Evolutionary conservation across 106 monocot species (phyloP).

Genomic region (Dactylorhiza incarnata): DNA sequence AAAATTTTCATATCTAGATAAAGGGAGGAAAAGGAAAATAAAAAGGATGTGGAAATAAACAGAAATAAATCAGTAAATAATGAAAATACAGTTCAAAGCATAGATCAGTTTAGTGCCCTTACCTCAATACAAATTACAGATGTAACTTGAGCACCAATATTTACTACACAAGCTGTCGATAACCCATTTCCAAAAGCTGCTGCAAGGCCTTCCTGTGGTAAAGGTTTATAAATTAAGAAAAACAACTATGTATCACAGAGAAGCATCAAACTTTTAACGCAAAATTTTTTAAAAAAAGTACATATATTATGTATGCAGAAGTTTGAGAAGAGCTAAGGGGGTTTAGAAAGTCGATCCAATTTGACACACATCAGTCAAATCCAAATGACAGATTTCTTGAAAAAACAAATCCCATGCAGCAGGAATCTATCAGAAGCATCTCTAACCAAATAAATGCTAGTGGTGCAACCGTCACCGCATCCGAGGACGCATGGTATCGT

Average conservation of each 20-base stretch:
- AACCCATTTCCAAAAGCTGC: constrained; percentile 98
- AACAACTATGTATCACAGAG: too few relatives aligned
- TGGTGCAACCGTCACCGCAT: too few relatives aligned
- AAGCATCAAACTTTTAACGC: not conserved
- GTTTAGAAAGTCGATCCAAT: not conserved
- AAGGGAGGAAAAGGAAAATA: not conserved
- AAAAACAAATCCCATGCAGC: not conserved
- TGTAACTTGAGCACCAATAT: constrained; percentile 89
- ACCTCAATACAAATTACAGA: constrained; percentile 90
- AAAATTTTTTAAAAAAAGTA: not conserved
- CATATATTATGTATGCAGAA: not conserved
- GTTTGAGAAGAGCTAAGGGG: not conserved
- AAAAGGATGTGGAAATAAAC: not conserved
- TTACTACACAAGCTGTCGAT: constrained; percentile 93
- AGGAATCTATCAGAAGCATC: not conserved
- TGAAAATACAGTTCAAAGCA: not conserved
- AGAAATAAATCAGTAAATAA: not conserved
- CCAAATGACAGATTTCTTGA: not conserved
- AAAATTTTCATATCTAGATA: not conserved
- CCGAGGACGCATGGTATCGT: too few relatives aligned
- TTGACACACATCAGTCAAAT: not conserved
- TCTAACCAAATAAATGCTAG: not conserved
- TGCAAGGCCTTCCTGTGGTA: constrained; percentile 89
- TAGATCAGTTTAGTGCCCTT: constrained; percentile 1
- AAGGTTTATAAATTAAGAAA: not conserved